Evolutionary conservation across 2,329 filamentous ascomycete species (phyloP), one percentile per base, ranked within the genome.

Genomic region (Fusarium sp.): DNA sequence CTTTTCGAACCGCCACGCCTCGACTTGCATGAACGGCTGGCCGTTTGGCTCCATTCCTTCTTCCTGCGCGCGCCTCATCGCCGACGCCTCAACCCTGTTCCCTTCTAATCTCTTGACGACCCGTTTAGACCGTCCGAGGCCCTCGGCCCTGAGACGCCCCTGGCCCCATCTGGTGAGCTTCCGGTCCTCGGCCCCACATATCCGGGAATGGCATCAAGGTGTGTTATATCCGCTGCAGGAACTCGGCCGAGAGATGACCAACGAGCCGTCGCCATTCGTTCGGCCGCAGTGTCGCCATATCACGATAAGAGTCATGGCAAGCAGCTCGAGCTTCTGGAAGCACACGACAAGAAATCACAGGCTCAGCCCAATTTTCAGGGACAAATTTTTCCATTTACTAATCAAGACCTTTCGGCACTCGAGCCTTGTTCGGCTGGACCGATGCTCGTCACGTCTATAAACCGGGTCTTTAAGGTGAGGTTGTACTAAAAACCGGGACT

Each of bases 171-270:
- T 66, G 16, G 16, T 39, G 25, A 65, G 50, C 37, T 34, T 58
- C 50, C 45, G 48, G 64, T 18, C 64, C 23, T 35, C 39, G 71
- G 72, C 64, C 68, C 72, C 72, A 75, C 34, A 18, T 23, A 6
- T 18, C 57, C 66, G 72, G 45, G 41, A 56, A 72, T 61, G 68
- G 43, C 32, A 18, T 23, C 23, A 50, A 23, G n/a, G 13, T 14
- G 23, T 58, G 27, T 35, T 57, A 59, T 61, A 58, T 45, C 54
- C 69, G 57, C 30, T 67, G 14, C 14, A 66, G 30, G 20, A 23
- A 52, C 64, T 68, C 70, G 70, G 70, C 70, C 70, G 70, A 73
- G 60, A 75, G 32, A 20, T 56, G 39, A 30, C 43, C 56, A n/a
- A 16, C 43, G 59, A 34, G 32, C 57, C 68, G 50, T 30, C 50